A percentile compares a stretch with the other conserved stretches of the same genome.
These are phyloP conservation scores for Brassica nigra DNA, from an alignment of 345 rosid species.

Conservation along the genomic window DNA sequence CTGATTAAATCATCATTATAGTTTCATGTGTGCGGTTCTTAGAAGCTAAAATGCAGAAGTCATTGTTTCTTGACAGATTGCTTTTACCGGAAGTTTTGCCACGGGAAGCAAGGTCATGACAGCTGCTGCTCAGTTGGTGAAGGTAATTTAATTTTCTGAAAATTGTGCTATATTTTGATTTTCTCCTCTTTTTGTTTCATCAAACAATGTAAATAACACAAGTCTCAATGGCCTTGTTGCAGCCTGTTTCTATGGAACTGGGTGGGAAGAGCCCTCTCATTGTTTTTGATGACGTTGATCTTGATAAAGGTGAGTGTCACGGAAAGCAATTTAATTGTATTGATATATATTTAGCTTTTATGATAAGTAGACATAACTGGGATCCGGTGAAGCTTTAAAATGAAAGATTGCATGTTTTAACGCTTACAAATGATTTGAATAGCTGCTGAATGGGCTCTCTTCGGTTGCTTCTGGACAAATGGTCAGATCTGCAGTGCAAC, in stretches of 20 bases:
- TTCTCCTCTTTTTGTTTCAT: neutral
- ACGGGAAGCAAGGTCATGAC: slow-evolving; percentile 87
- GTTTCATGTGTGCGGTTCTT: neutral
- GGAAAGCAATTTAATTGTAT: neutral
- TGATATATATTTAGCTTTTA: neutral
- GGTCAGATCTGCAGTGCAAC: slow-evolving; percentile 99
- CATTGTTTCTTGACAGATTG: slow-evolving; percentile 54
- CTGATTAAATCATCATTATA: neutral
- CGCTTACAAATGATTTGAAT: slow-evolving; percentile 17
- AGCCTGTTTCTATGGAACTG: slow-evolving; percentile 92
- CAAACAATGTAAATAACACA: slow-evolving; percentile 11
- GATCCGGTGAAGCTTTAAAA: neutral
- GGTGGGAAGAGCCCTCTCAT: slow-evolving; percentile 95
- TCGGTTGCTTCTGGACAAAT: slow-evolving; percentile 98
- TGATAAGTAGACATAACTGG: neutral
- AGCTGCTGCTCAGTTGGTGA: slow-evolving; percentile 78
- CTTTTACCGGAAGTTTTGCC: slow-evolving; percentile 90
- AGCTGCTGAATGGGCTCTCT: slow-evolving; percentile 90
- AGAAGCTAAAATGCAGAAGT: slow-evolving; percentile 16
- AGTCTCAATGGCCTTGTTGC: slow-evolving; percentile 28
- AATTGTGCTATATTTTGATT: neutral
- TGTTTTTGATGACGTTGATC: slow-evolving; percentile 91
- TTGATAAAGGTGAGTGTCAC: slow-evolving; percentile 67
- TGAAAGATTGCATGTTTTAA: slow-evolving; percentile 19
- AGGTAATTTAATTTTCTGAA: slow-evolving; percentile 50